A percentile compares a stretch with the other conserved stretches of the same genome.
Evolutionary conservation across 768 basidiomycete genomes (phyloP).

Genomic region (Xerocomellus intermedius): DNA sequence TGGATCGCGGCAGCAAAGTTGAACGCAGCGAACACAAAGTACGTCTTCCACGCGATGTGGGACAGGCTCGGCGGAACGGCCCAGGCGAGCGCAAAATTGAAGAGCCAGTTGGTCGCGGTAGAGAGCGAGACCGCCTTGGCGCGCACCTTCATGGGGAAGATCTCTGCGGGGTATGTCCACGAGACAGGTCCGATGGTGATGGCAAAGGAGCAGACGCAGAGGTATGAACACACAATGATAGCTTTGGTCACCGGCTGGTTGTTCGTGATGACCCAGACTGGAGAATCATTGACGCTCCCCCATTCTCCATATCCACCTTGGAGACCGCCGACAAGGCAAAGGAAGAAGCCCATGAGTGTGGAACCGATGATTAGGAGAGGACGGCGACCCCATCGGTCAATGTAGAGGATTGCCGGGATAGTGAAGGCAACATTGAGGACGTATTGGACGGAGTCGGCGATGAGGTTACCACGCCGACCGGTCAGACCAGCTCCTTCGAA

Average conservation of each 20-base stretch:
- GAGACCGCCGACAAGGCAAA: slow-evolving; percentile 74
- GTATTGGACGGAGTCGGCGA: slow-evolving; percentile 67
- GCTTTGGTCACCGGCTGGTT: slow-evolving; percentile 60
- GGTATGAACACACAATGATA: slow-evolving; percentile 74
- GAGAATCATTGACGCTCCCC: slow-evolving; percentile 43
- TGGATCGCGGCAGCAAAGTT: slow-evolving; percentile 72
- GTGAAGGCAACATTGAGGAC: slow-evolving; percentile 42
- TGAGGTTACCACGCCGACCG: slow-evolving; percentile 69
- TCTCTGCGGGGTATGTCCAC: slow-evolving; percentile 73
- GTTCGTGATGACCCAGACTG: slow-evolving; percentile 61
- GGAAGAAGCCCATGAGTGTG: slow-evolving; percentile 70
- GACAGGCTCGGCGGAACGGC: slow-evolving; percentile 71
- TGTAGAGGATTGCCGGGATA: slow-evolving; percentile 54
- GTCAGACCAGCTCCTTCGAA: slow-evolving; percentile 78
- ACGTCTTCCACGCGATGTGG: slow-evolving; percentile 69
- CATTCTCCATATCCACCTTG: slow-evolving; percentile 67
- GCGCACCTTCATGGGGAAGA: slow-evolving; percentile 67
- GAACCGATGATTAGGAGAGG: slow-evolving; percentile 70
- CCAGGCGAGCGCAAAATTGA: slow-evolving; percentile 74
- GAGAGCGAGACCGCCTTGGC: slow-evolving; percentile 55
- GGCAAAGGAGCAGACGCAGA: slow-evolving; percentile 74
- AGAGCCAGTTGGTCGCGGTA: slow-evolving; percentile 53
- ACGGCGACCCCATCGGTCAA: slow-evolving; percentile 77
- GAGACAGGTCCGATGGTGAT: slow-evolving; percentile 76
- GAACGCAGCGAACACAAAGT: slow-evolving; percentile 78